Conservation (phyloP, 495 filamentous ascomycete species). For the Pseudevernia furfuracea region DNA sequence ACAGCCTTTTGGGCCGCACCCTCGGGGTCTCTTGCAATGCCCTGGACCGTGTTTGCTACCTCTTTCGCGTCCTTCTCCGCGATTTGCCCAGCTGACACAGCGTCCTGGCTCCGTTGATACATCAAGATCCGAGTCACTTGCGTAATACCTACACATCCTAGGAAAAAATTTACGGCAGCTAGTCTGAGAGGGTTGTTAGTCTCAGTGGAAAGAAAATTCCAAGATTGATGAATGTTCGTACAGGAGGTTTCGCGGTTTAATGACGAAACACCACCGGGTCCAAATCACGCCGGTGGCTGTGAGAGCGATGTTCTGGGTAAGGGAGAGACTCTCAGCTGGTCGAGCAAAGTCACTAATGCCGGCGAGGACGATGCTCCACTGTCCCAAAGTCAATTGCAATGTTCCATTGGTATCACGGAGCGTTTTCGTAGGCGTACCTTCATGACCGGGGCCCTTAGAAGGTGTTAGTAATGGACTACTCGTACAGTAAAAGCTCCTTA, state of each 20-base stretch:
- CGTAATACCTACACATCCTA: constrained; percentile 73
- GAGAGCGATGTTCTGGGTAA: constrained; percentile 83
- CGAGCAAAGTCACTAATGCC: constrained; percentile 87
- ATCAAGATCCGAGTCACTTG: constrained; percentile 70
- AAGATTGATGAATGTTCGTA: constrained; percentile 34
- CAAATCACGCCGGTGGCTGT: constrained; percentile 89
- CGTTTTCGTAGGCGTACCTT: constrained; percentile 53
- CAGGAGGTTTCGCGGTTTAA: constrained; percentile 86
- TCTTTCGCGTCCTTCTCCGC: constrained; percentile 42
- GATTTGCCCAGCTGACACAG: constrained; percentile 30
- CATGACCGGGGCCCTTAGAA: constrained; percentile 86
- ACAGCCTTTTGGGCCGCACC: constrained; percentile 36
- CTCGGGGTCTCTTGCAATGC: constrained; percentile 38
- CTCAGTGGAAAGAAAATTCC: background rate
- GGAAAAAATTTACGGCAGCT: constrained; percentile 97
- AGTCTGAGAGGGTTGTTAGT: constrained; percentile 45
- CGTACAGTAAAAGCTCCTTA: constrained; percentile 34
- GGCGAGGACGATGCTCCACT: constrained; percentile 88
- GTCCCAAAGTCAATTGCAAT: constrained; percentile 21
- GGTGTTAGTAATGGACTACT: constrained; percentile 2
- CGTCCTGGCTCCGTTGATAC: constrained; percentile 57
- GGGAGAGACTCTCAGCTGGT: constrained; percentile 83
- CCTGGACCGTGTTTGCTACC: constrained; percentile 41
- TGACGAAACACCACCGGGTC: constrained; percentile 98
- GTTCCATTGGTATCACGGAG: background rate